These are phyloP conservation scores for Ophiocordyceps unilateralis DNA, from an alignment of 2,329 filamentous ascomycete genomes.

Conservation along the genomic window DNA sequence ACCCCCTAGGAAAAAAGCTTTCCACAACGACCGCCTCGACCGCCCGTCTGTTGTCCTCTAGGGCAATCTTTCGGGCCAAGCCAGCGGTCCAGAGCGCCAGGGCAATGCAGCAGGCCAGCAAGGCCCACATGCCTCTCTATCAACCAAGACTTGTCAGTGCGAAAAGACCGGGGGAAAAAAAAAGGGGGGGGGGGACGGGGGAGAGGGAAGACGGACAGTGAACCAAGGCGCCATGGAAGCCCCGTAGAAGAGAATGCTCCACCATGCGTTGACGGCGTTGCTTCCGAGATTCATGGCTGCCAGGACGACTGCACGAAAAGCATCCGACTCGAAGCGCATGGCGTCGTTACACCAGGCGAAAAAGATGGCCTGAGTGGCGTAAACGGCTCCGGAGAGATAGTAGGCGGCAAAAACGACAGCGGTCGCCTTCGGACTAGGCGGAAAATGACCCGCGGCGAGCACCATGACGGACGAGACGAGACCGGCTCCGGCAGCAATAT, in stretches of 20 bases:
- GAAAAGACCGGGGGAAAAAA: neutral
- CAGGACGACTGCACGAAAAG: conserved; percentile 48
- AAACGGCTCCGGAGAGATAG: conserved; percentile 53
- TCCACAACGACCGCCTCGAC: neutral
- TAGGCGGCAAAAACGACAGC: conserved; percentile 45
- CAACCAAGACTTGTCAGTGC: neutral
- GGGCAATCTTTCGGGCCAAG: conserved; percentile 25
- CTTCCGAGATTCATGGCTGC: conserved; percentile 55
- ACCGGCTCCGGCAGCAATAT: conserved; percentile 49
- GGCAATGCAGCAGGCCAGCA: conserved; percentile 46
- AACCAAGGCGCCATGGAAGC: conserved; percentile 51
- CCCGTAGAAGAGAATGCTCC: conserved; percentile 54
- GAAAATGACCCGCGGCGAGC: conserved; percentile 29
- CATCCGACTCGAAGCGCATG: conserved; percentile 43
- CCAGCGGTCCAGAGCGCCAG: conserved; percentile 41
- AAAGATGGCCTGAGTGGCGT: conserved; percentile 57
- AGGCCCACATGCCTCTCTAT: conserved; percentile 54
- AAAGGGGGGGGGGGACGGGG: no score
- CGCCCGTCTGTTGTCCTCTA: conserved; percentile 2
- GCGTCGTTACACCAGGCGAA: conserved; percentile 64
- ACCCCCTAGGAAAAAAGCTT: neutral
- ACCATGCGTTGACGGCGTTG: conserved; percentile 56
- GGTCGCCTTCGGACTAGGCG: conserved; percentile 22
- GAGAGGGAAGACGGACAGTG: conserved; percentile 24
- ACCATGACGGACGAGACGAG: conserved; percentile 46